A percentile compares a stretch with the other conserved stretches of the same genome.
Evolutionary conservation across 73 alveolate genomes (phyloP).

Genomic region (Blepharisma stoltei): DNA sequence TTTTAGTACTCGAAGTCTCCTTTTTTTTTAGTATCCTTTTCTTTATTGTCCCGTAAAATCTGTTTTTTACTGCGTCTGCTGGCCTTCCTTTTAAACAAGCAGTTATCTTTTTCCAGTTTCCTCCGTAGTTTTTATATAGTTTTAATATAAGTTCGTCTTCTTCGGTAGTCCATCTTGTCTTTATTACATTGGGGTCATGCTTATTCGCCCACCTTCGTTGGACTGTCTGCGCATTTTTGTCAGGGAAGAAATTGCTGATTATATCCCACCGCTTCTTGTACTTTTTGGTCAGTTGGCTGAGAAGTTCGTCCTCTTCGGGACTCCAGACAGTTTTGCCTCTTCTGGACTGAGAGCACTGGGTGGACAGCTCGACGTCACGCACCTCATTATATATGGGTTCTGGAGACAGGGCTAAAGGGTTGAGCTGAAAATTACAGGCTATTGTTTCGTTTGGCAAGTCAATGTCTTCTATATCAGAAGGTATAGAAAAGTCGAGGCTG

Average conservation of each 20-base stretch:
- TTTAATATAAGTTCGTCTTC: constrained; percentile 15
- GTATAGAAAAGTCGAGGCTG: too few species aligned
- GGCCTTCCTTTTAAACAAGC: neutral
- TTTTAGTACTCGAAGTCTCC: neutral
- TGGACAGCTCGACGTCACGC: too few species aligned
- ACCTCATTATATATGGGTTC: too few species aligned
- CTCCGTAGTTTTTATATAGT: constrained; percentile 13
- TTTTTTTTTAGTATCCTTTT: neutral
- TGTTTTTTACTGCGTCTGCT: neutral
- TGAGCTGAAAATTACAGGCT: too few species aligned
- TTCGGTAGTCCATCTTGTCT: neutral
- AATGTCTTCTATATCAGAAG: too few species aligned
- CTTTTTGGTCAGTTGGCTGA: neutral
- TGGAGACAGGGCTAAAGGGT: too few species aligned
- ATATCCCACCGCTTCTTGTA: neutral
- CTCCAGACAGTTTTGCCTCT: neutral
- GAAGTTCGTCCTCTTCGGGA: constrained; percentile 7
- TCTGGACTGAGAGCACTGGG: too few species aligned
- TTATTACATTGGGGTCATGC: neutral
- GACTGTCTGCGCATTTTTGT: neutral
- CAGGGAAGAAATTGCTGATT: neutral
- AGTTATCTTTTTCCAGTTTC: constrained; percentile 24
- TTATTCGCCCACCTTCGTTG: constrained; percentile 6
- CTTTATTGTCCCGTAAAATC: constrained; percentile 1
- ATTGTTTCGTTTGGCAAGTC: too few species aligned